A percentile compares a stretch with the other conserved stretches of the same genome.
Evolutionary conservation across 225 moss, liverwort and hornwort species (phyloP).

Genomic region (Sphagnum contortum): DNA sequence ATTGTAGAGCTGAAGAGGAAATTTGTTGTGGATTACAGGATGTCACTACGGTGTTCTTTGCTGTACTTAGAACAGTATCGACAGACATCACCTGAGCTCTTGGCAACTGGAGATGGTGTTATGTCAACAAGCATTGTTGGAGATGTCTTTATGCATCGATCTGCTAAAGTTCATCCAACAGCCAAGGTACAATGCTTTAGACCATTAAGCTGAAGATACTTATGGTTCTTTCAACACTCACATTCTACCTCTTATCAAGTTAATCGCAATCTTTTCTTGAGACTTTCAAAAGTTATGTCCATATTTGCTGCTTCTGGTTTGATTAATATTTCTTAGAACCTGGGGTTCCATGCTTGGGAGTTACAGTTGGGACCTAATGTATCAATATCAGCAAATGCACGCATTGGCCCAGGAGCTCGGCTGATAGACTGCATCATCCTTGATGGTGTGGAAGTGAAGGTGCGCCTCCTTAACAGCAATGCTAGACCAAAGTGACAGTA

Average conservation of each 20-base stretch:
- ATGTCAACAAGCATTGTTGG: constrained; percentile 67
- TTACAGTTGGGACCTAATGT: constrained; percentile 91
- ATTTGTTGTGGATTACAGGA: constrained; percentile 29
- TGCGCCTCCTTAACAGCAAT: constrained; percentile 4
- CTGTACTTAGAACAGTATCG: constrained; percentile 90
- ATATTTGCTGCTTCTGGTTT: too few species aligned
- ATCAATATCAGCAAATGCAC: constrained; percentile 90
- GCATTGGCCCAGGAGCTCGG: constrained; percentile 91
- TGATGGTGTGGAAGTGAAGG: constrained; percentile 96
- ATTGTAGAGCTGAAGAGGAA: too few species aligned
- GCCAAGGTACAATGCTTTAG: constrained; percentile 45
- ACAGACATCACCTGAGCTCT: constrained; percentile 61
- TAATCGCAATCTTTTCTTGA: too few species aligned
- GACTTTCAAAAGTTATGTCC: too few species aligned
- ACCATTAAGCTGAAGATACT: too few species aligned
- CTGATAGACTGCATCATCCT: constrained; percentile 81
- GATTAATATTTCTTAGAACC: too few species aligned
- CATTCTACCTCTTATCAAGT: too few species aligned
- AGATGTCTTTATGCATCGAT: constrained; percentile 90
- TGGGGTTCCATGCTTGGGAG: constrained; percentile 1
- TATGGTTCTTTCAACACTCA: too few species aligned
- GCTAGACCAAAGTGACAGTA: too few species aligned
- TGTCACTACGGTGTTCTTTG: constrained; percentile 86
- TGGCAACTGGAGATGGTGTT: constrained; percentile 78
- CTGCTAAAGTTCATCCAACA: constrained; percentile 94